These are phyloP conservation scores for Massospora cicadina DNA, from an alignment of 371 early-diverging fungal species.

Conservation along the genomic window DNA sequence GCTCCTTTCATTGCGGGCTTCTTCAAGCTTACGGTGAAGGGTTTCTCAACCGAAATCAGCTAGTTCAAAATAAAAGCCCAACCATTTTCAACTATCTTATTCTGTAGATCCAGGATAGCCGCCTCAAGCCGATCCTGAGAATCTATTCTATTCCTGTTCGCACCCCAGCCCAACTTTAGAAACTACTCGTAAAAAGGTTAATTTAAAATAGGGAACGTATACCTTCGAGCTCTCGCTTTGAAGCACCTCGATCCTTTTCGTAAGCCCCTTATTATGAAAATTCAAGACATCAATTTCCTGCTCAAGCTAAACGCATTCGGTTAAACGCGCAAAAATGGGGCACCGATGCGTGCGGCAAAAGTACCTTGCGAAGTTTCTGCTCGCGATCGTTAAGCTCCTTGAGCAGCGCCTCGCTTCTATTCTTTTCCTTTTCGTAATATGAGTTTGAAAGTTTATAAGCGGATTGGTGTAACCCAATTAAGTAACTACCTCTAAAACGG, in stretches of 20 bases:
- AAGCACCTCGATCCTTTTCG: slow-evolving; percentile 4
- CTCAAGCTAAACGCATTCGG: neutral
- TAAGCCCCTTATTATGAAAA: slow-evolving; percentile 10
- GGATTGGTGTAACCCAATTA: neutral
- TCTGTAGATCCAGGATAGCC: slow-evolving; percentile 4
- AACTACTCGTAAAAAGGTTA: neutral
- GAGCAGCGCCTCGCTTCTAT: neutral
- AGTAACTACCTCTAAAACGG: slow-evolving; percentile 28
- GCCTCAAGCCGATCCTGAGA: neutral
- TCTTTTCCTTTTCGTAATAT: neutral
- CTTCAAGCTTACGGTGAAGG: neutral
- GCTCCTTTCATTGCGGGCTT: neutral
- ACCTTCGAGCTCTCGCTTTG: slow-evolving; percentile 1
- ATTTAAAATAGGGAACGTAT: neutral
- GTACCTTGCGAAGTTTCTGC: neutral
- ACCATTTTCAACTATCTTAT: slow-evolving; percentile 8
- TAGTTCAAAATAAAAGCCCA: neutral
- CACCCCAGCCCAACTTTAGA: neutral
- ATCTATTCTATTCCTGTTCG: neutral
- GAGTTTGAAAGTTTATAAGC: neutral
- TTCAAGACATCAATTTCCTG: slow-evolving; percentile 7
- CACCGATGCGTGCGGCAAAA: neutral
- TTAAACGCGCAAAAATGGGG: neutral
- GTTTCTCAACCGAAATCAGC: neutral
- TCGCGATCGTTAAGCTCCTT: neutral